Base-by-base conservation (phyloP, 2,329 filamentous ascomycete genomes). In the Penicillium sp. region DNA sequence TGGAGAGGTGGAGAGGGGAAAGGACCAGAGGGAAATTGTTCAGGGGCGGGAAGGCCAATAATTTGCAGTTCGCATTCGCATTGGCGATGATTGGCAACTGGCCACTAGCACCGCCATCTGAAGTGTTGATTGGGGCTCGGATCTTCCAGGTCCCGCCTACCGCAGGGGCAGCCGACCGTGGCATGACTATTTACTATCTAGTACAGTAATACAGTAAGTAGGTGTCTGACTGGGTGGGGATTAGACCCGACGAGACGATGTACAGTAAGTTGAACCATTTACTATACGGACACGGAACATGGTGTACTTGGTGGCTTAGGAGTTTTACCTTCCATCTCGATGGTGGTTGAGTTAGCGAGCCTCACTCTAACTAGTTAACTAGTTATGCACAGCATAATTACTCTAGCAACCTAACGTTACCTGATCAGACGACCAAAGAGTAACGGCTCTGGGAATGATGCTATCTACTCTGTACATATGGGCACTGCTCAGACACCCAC, bases 1-100 rank as follows among this genome's bases (percentile, higher is more conserved):
- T 25, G 38, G 54, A 57, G 56, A 61, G 55, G 52, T 60, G 60
- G 60, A 63, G 64, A 67, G 61, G 57, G 58, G 58, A 47, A 61
- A 48, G 48, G 59, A 54, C 22, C 22, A 41, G 25, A 6, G 25
- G 49, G 58, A 59, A 62, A 61, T 60, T 61, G 57, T 62, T 68
- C 65, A 68, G 66, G 66, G 66, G 64, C 57, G 63, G 59, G 62
- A 66, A 58, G 48, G 53, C 57, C 62, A 65, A 65, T 64, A 34
- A 54, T 54, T 43, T 42, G 41, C 51, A 31, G 43, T 8, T 47
- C 35, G 48, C 37, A 38, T 50, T 50, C 31, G 31, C 31, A 60
- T 58, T 38, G 35, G 54, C 53, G 48, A 60, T 59, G 58, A 54
- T 50, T 45, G 50, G 43, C 51, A 22, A 55, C 47, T 35, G 28